Conservation (phyloP, 768 basidiomycete species). For the Russula dissimulans region DNA sequence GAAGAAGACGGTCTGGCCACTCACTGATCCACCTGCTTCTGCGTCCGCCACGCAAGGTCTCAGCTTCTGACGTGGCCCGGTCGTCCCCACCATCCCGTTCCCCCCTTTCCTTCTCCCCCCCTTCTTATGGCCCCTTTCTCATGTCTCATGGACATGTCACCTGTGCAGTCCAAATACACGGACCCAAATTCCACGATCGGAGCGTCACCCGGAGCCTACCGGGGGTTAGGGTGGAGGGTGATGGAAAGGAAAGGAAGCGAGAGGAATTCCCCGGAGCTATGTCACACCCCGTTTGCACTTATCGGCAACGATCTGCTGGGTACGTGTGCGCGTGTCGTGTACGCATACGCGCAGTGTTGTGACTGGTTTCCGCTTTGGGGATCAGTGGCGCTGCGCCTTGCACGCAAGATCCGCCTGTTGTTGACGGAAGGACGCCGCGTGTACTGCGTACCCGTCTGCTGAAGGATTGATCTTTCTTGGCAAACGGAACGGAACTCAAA, state of each 20-base stretch:
- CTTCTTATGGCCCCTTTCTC: not conserved
- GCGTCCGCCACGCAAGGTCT: constrained; percentile 10
- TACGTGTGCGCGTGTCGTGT: constrained; percentile 9
- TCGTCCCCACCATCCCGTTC: not conserved
- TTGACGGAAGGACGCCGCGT: constrained; percentile 1
- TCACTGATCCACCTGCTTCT: constrained; percentile 4
- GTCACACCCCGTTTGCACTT: constrained; percentile 9
- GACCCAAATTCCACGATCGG: constrained; percentile 9
- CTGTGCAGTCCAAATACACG: not conserved
- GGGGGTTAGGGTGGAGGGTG: constrained; percentile 2
- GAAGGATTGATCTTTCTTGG: not conserved
- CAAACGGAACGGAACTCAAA: not conserved
- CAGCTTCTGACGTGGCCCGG: constrained; percentile 19
- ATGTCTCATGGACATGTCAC: not conserved
- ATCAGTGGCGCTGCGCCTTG: constrained; percentile 14
- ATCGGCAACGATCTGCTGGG: constrained; percentile 13
- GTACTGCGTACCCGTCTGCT: not conserved
- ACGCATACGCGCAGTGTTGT: not conserved
- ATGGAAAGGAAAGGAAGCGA: not conserved
- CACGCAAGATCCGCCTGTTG: constrained; percentile 10
- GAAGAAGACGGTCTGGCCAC: constrained; percentile 10
- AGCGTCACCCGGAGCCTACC: constrained; percentile 3
- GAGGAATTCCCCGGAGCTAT: not conserved
- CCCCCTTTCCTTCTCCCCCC: not conserved
- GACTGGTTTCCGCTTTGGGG: constrained; percentile 2